phyloP scores from a whole-genome alignment of 306 rosid genomes.

The Dalbergia oliveri region DNA sequence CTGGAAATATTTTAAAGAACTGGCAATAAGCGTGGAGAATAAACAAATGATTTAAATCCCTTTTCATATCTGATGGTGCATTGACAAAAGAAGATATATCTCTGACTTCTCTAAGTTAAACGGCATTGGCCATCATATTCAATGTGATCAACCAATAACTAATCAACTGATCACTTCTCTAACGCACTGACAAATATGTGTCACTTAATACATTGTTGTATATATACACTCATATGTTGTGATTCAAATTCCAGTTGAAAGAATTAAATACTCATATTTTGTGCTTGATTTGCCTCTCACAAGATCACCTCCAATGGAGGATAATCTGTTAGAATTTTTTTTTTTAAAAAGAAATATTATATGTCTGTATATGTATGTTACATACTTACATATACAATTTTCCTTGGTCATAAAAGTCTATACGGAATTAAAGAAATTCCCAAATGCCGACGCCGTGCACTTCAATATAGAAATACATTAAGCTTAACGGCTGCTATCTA shows the following conservation, averaged over 20 bases:
- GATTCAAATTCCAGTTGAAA: no score
- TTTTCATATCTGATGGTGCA: not conserved
- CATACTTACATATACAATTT: not conserved
- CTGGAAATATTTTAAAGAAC: not conserved
- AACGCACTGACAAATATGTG: not conserved
- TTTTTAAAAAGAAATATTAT: no score
- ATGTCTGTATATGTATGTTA: not conserved
- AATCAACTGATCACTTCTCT: not conserved
- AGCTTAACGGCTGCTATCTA: constrained; percentile 38
- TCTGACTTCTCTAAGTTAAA: constrained; percentile 13
- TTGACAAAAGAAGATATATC: not conserved
- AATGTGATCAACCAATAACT: not conserved
- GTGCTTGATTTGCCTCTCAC: no score
- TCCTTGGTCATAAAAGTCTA: constrained; percentile 3
- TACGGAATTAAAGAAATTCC: constrained; percentile 43
- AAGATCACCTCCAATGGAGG: no score
- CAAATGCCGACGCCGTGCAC: constrained; percentile 45
- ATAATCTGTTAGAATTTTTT: no score
- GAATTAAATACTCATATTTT: no score
- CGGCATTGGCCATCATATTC: not conserved
- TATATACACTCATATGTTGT: no score
- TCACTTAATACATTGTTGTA: not conserved
- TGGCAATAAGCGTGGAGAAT: not conserved
- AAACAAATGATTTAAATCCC: not conserved
- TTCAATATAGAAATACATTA: constrained; percentile 25